A percentile compares a stretch with the other conserved stretches of the same genome.
phyloP scores from a whole-genome alignment of 805 yeast species.

The Spathaspora gorwiae region DNA sequence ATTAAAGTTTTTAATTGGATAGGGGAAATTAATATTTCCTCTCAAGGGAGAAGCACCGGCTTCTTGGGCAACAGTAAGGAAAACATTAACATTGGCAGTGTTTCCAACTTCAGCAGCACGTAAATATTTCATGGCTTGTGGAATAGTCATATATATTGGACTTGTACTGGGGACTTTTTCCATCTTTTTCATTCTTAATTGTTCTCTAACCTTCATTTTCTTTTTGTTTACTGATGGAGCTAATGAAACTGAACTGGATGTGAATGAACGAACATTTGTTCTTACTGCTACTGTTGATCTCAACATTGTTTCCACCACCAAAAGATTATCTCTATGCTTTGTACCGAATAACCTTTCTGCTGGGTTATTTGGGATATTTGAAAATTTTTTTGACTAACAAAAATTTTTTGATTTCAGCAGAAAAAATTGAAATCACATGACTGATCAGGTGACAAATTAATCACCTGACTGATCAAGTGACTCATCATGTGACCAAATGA shows the following conservation, averaged over 20 bases:
- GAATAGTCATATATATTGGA: constrained; percentile 69
- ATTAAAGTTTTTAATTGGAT: constrained; percentile 60
- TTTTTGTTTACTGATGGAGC: constrained; percentile 16
- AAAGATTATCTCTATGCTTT: too few relatives aligned
- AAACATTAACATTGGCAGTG: constrained; percentile 63
- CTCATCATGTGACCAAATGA: too few relatives aligned
- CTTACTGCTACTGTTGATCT: background rate
- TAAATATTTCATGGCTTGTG: constrained; percentile 68
- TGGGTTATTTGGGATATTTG: too few relatives aligned
- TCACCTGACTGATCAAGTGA: too few relatives aligned
- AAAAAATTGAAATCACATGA: too few relatives aligned
- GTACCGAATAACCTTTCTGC: too few relatives aligned
- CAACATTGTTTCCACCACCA: background rate
- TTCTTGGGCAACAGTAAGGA: constrained; percentile 65
- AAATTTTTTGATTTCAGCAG: too few relatives aligned
- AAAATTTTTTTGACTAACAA: too few relatives aligned
- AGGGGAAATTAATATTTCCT: constrained; percentile 71
- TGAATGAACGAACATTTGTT: background rate
- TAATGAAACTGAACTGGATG: background rate
- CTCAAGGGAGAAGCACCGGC: constrained; percentile 71
- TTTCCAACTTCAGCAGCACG: constrained; percentile 92
- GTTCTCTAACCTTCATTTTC: constrained; percentile 20
- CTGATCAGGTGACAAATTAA: too few relatives aligned
- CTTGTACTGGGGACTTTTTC: constrained; percentile 40
- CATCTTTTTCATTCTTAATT: constrained; percentile 20